Evolutionary conservation across 2,329 filamentous ascomycete species (phyloP), one percentile per base, ranked within the genome.

Genomic region (Sporothrix brunneoviolacea): DNA sequence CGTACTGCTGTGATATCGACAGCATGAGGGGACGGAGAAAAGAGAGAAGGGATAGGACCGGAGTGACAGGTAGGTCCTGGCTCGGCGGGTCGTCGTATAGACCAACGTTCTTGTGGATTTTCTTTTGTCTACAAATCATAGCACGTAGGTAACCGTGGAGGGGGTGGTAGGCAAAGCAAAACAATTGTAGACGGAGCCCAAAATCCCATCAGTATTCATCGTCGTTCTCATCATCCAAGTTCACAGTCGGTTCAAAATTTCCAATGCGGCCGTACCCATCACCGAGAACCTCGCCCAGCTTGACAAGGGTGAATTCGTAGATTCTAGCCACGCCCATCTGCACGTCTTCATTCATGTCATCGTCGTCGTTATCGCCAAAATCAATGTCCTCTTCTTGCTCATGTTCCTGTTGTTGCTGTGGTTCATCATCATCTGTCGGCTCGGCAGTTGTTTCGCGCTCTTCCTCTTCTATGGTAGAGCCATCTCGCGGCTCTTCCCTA

Each of bases 291-390:
- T 84, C 82, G 1, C 86, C 88, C 13, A 95, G 67, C 61, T 86
- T 76, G 35, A 88, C 77, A 57, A 95, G 79, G 0, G 88, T 93
- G 59, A 77, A 77, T 64, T 93, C 87, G 67, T 93, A 95, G 2
- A 94, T 82, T 55, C 76, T 77, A 1, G 83, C 87, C 44, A 86
- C 80, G 56, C 86, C 83, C 75, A 91, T 81, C 56, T 86, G 76
- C 58, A 80, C 62, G 8, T 55, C 56, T 4, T 53, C 50, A 1
- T 54, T 35, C 8, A 37, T 15, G 30, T 62, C 60, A 2, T 70
- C 67, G 4, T 70, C 64, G 7, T 71, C 68, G 18, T 54, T 50
- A 3, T 33, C 16, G 6, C 13, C 42, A 3, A 19, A 10, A 4
- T 33, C 44, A 2, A 21, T 28, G 5, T 37, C 35, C 13, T 39